Percentiles rank a stretch among this genome's conserved stretches.
Evolutionary conservation across 345 rosid species (phyloP).

Genomic region (Gossypium stocksii): DNA sequence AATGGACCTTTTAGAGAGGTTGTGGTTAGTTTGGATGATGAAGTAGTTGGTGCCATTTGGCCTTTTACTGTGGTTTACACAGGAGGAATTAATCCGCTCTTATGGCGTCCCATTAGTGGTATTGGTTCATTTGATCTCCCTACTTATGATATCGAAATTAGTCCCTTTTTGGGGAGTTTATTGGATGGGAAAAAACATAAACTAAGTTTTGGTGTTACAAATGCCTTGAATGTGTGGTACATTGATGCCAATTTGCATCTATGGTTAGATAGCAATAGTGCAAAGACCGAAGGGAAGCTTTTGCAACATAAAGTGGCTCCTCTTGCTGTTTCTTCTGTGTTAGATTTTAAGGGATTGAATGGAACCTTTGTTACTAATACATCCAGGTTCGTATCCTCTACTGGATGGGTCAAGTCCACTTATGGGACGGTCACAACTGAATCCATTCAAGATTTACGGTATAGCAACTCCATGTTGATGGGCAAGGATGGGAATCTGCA

Average conservation of each 20-base stretch:
- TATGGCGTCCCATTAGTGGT: slow-evolving; percentile 80
- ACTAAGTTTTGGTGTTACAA: slow-evolving; percentile 62
- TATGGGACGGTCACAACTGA: slow-evolving; percentile 52
- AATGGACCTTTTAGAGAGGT: slow-evolving; percentile 96
- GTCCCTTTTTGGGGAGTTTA: slow-evolving; percentile 57
- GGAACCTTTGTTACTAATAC: slow-evolving; percentile 53
- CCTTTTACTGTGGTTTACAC: slow-evolving; percentile 89
- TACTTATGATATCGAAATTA: slow-evolving; percentile 73
- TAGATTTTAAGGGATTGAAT: slow-evolving; percentile 45
- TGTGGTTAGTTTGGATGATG: slow-evolving; percentile 60
- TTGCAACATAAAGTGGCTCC: slow-evolving; percentile 38
- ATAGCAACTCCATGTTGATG: slow-evolving; percentile 52
- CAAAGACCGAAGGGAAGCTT: slow-evolving; percentile 53
- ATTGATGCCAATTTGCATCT: slow-evolving; percentile 88
- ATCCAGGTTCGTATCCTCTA: slow-evolving; percentile 44
- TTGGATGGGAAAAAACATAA: slow-evolving; percentile 63
- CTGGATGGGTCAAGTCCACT: slow-evolving; percentile 67
- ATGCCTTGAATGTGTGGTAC: slow-evolving; percentile 80
- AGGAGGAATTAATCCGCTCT: slow-evolving; percentile 74
- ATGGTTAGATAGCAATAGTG: slow-evolving; percentile 55
- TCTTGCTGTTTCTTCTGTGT: slow-evolving; percentile 27
- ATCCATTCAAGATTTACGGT: slow-evolving; percentile 46
- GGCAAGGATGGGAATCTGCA: slow-evolving; percentile 47
- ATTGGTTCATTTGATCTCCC: slow-evolving; percentile 86
- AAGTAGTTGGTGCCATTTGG: slow-evolving; percentile 71